Conservation (phyloP, 1,139 yeast genomes). For the Geotrichum fermentans region DNA sequence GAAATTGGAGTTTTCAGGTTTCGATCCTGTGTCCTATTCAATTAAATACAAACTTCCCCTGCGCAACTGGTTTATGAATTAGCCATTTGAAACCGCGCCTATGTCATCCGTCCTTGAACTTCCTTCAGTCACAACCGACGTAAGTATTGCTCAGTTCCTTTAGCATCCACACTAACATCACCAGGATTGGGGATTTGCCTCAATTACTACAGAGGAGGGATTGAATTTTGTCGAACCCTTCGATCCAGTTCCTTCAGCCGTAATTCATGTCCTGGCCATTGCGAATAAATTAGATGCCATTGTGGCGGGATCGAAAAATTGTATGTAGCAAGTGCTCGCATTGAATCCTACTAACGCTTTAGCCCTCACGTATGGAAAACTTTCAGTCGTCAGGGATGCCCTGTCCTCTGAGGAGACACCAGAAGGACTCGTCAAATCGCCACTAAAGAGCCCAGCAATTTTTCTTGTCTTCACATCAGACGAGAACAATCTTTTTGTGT, state of each 20-base stretch:
- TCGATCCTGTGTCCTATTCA: no score
- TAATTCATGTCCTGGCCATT: conserved; percentile 14
- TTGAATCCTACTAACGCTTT: not conserved
- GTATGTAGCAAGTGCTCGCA: not conserved
- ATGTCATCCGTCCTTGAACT: conserved; percentile 8
- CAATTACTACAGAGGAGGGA: conserved; percentile 26
- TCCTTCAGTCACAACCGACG: conserved; percentile 5
- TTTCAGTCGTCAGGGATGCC: conserved; percentile 5
- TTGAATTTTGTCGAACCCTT: conserved; percentile 22
- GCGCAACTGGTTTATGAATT: no score
- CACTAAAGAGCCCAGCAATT: conserved; percentile 5
- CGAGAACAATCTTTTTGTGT: conserved; percentile 13
- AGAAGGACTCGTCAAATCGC: not conserved
- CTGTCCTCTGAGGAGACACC: not conserved
- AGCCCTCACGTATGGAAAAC: conserved; percentile 5
- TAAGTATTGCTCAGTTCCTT: not conserved
- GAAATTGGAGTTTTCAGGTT: no score
- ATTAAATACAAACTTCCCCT: no score
- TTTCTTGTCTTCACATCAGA: conserved; percentile 13
- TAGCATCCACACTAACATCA: not conserved
- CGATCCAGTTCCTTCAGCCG: conserved; percentile 21
- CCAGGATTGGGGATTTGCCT: conserved; percentile 29
- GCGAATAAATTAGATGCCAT: conserved; percentile 12
- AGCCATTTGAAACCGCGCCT: not conserved
- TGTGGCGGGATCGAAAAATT: conserved; percentile 14